Evolutionary conservation across 2,329 filamentous ascomycete species (phyloP), one percentile per base, ranked within the genome.

Genomic region (Neonectria sp.): DNA sequence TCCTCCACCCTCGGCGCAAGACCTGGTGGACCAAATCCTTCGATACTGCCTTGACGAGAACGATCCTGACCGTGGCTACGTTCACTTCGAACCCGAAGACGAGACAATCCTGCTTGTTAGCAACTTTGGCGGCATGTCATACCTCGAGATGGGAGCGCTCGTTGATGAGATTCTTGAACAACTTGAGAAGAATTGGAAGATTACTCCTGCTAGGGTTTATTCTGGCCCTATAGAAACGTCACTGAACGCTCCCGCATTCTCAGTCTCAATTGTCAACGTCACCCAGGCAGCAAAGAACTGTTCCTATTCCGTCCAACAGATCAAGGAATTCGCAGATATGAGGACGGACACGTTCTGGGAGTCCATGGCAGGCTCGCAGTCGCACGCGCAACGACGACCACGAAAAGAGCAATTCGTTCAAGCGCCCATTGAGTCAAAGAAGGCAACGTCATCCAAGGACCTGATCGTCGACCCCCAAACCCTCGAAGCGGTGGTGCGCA

Each of bases 161-260:
- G 80, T 86, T 13, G 84, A 88, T 64, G 87, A 89, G 76, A 75
- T 88, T 12, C 81, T 88, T 7, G 81, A 82, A 40, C 87, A 89
- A 73, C 78, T 89, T 12, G 79, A 79, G 7, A 68, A 64, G 0
- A 76, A 82, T 66, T 89, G 86, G 85, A 79, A 81, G 6, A 82
- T 88, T 5, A 77, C 80, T 53, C 87, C 87, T 0, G 83, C 84
- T 4, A 84, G 91, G 33, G 85, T 92, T 58, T 84, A 88, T 58
- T 82, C 86, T 0, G 92, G 92, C 2, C 90, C 88, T 31, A 86
- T 91, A 63, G 92, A 93, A 85, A 93, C 91, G 0, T 92, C 90
- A 17, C 85, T 94, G 73, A 93, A 93, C 70, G 91, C 90, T 0
- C 86, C 91, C 0, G 92, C 91, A 0, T 93, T 93, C 75, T 92